phyloP scores from a whole-genome alignment of 1,284 basidiomycete species.

The Puccinia triticina region DNA sequence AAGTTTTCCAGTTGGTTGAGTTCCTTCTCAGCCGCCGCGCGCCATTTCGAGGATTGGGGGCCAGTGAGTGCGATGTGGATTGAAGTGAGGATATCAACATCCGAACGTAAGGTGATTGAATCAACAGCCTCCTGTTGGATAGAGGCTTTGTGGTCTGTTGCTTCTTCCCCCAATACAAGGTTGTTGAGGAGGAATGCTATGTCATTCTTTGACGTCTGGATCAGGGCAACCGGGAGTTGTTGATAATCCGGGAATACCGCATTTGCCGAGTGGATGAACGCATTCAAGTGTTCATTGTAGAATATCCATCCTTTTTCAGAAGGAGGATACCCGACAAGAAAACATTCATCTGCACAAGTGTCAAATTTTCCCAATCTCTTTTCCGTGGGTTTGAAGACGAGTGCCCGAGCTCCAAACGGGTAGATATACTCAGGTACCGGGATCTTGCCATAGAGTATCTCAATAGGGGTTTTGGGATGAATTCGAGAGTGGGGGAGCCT shows the following conservation, averaged over 20 bases:
- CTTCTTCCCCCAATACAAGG: background rate
- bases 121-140: background rate
- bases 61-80: background rate
- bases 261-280: background rate
- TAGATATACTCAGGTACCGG: background rate
- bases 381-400: background rate
- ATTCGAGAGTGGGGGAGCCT: background rate
- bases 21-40: background rate
- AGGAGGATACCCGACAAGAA: background rate
- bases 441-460: background rate
- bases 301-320: slow-evolving; percentile 33
- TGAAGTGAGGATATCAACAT: background rate
- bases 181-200: slow-evolving; percentile 4
- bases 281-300: background rate
- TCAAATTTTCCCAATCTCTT: background rate
- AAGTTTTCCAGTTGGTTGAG: background rate
- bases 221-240: background rate
- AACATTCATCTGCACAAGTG: background rate
- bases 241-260: background rate
- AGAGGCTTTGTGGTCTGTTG: background rate
- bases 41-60: background rate
- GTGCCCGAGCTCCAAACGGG: background rate
- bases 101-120: background rate
- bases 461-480: background rate
- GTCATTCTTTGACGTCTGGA: background rate